phyloP scores from a whole-genome alignment of 2,329 filamentous ascomycete species.

The Acephala macrosclerotiorum region DNA sequence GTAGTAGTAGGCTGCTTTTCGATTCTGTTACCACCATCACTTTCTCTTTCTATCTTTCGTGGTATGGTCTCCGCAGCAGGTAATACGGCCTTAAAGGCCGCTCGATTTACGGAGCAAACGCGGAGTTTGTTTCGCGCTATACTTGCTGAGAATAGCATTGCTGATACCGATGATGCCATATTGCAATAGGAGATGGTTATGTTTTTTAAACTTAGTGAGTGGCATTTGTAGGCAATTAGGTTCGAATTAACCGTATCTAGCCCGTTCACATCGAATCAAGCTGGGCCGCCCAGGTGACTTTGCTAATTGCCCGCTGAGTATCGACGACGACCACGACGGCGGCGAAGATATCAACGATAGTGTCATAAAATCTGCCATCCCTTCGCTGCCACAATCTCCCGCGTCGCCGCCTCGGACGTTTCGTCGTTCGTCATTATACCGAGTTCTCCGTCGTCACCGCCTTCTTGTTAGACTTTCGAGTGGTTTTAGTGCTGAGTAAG shows the following conservation, averaged over 20 bases:
- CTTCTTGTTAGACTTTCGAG: too few species aligned
- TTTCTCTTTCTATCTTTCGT: conserved; percentile 7
- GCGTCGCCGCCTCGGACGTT: conserved; percentile 4
- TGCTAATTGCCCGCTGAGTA: conserved; percentile 24
- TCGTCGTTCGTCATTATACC: conserved; percentile 9
- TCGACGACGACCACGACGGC: conserved; percentile 6
- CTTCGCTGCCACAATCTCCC: conserved; percentile 5
- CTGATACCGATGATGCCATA: conserved; percentile 25
- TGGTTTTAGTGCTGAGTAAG: too few species aligned
- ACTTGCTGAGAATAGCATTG: conserved; percentile 25
- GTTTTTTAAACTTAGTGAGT: conserved; percentile 27
- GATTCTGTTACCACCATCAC: conserved; percentile 2
- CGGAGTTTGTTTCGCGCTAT: conserved; percentile 26
- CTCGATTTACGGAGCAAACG: conserved; percentile 28
- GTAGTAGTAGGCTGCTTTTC: not conserved
- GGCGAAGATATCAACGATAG: conserved; percentile 8
- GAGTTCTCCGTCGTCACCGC: conserved; percentile 16
- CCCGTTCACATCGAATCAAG: conserved; percentile 28
- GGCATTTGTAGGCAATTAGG: conserved; percentile 24
- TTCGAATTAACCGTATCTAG: conserved; percentile 28
- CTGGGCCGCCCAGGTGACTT: conserved; percentile 27
- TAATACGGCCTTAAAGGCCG: conserved; percentile 24
- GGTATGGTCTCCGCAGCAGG: conserved; percentile 23
- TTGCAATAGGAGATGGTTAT: conserved; percentile 23
- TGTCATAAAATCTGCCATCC: conserved; percentile 11